Base-by-base conservation (phyloP, 805 yeast genomes). In the Metschnikowia arizonensis region DNA sequence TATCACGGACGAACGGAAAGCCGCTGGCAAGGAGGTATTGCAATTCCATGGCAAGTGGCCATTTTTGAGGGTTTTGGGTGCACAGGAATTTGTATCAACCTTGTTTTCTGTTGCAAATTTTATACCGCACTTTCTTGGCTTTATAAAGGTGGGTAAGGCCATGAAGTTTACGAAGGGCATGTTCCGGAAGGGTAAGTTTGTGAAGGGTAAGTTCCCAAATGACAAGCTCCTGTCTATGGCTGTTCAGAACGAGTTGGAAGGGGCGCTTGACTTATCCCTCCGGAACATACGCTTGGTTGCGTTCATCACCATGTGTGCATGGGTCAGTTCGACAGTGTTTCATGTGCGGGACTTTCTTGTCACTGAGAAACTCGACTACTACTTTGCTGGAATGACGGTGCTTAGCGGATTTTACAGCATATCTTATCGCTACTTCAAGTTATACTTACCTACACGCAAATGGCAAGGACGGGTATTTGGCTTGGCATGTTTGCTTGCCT, bases 21-120 rank as follows among this genome's bases (percentile, higher is more conserved):
- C 46, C 0, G 52, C 64, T 2, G 71, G 74, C n/a, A 72, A 76
- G 48, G 82, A 80, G 45, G 68, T 88, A 0, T 74, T 75, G 33
- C 99, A 93, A 62, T 93, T 88, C 66, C 97, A 93, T 63, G 99
- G 99, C 0, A 93, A 93, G 67, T 93, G 99, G 99, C 98, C 98
- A 2, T 93, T 93, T 58, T 50, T 71, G 14, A 73, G 99, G 40
- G 59, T 85, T 0, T 64, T 75, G n/a, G 95, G 95, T 0, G 69
- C 85, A 10, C 99, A 93, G 63, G 99, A 93, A 61, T 67, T 88
- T 0, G 86, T 83, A 19, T 83, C 95, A 11, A 81, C 85, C 1
- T 17, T 88, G 1, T 91, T 93, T 62, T 85, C 96, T n/a, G n/a
- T 68, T 11, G 74, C 72, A 5, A 71, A 71, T 52, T 58, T 68